Evolutionary conservation across 805 yeast species (phyloP), one percentile per base, ranked within the genome.

Genomic region (Saturnispora ahearnii): DNA sequence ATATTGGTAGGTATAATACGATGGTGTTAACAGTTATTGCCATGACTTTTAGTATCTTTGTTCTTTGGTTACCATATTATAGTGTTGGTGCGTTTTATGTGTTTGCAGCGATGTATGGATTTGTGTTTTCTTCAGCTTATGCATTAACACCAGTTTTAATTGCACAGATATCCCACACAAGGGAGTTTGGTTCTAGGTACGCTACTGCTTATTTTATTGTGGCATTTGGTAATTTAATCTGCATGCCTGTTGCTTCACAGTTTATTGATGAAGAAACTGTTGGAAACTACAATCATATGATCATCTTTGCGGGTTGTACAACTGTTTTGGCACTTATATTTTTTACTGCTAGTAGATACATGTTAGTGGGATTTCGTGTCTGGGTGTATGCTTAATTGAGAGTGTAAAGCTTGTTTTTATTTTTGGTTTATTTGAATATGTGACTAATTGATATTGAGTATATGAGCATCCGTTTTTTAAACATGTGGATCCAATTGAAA

Each of bases 131-230:
- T 5, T 74, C 83, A 24, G 76, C 81, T 4, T 69, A 82, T 44
- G 73, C 85, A 1, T 61, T 83, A 51, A 74, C 82, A 0, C 86
- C 88, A 0, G 83, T 78, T 8, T 77, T 86, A 45, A 70, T 81
- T 41, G 73, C 82, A 0, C 76, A 75, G 50, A 76, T 83, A 12
- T 75, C 82, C 13, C 73, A 73, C 7, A 78, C 80, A 0, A 69
- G 73, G 51, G 75, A 78, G 47, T 84, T 83, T 60, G 90, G 90
- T 28, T 78, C 77, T 52, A 66, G 84, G 21, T 84, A 77, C 57
- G 89, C 89, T 0, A 74, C 87, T n/a, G 73, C 80, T 56, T 82
- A 80, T 61, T 78, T 78, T 49, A 61, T 79, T 52, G 79, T 77
- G 18, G 76, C 87, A 47, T 63, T 79, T 44, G 66, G 73, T 22